Evolutionary conservation across 805 yeast genomes (phyloP).

Genomic region (Zygosaccharomyces gambellarensis): DNA sequence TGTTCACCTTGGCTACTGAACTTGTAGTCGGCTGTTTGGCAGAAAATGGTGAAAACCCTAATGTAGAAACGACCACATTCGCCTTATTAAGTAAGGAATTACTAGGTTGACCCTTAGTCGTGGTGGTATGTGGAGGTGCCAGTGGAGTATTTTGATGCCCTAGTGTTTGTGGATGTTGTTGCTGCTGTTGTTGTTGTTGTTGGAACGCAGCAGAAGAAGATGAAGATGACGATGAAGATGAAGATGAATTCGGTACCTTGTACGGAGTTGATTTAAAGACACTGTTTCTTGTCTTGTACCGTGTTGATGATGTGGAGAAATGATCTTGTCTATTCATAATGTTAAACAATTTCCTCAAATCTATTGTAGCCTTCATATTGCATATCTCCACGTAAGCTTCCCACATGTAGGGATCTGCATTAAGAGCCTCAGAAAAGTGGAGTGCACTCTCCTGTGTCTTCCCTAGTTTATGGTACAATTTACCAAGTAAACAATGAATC

Average conservation of each 20-base stretch:
- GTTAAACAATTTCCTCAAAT: conserved; percentile 27
- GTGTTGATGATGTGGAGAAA: conserved; percentile 7
- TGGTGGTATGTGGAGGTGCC: conserved; percentile 11
- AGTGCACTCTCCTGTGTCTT: conserved; percentile 61
- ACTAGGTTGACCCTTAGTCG: conserved; percentile 14
- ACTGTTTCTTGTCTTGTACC: conserved; percentile 11
- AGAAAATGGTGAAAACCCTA: conserved; percentile 13
- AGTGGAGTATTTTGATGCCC: conserved; percentile 3
- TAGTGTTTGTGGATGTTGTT: conserved; percentile 2
- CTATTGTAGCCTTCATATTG: conserved; percentile 63
- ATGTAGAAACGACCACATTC: conserved; percentile 17
- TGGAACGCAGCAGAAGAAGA: conserved; percentile 7
- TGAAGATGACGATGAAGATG: conserved; percentile 12
- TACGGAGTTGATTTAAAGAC: conserved; percentile 16
- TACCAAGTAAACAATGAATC: conserved; percentile 63
- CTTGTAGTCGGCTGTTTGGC: conserved; percentile 16
- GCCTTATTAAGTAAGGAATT: conserved; percentile 16
- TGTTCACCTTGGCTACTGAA: conserved; percentile 12
- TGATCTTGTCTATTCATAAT: conserved; percentile 11
- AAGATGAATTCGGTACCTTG: conserved; percentile 9
- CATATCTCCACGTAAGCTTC: conserved; percentile 80
- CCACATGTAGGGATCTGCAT: conserved; percentile 74
- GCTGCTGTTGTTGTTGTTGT: conserved; percentile 6
- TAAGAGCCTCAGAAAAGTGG: conserved; percentile 63
- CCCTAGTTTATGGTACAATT: conserved; percentile 53